Base-by-base conservation (phyloP, 129 eudicot species). In the Flaveria bidentis region DNA sequence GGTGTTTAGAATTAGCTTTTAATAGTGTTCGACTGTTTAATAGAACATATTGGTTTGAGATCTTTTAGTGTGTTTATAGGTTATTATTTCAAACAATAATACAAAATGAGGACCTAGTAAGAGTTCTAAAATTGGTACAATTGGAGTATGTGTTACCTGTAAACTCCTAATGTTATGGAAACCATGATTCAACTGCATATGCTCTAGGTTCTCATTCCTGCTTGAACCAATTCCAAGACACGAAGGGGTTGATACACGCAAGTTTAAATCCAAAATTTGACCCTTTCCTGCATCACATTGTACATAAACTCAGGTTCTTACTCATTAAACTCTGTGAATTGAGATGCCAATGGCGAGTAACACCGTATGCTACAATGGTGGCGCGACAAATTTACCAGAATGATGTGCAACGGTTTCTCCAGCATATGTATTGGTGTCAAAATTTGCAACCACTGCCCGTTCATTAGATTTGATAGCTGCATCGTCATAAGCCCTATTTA, bases 201-300 rank as follows among this genome's bases (percentile, higher is more conserved):
- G 41, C 41, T 36, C 41, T 25, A 71, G 62, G 76, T 67, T 79
- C 36, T 53, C 78, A 60, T 50, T 80, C 69, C 69, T 74, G 56
- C 74, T 89, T 8, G 74, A 76, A 73, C 72, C 65, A 46, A 68
- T 52, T 61, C 61, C 81, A 33, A 42, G 50, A 69, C 75, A 83
- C 18, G 84, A 65, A 61, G 89, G 77, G 63, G 73, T 76, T 46
- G 96, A 86, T 30, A 89, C 81, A 51, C 91, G 89, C 86, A 89
- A 85, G 79, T 87, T 86, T 45, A 89, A 50, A 73, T 89, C 91
- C 49, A 89, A 87, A 81, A 78, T 88, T 63, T 82, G 82, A 28
- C 53, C 71, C 65, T 84, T 77, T 36, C 83, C 96, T 89, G 81
- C 71, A 55, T 30, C 51, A 16, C 14, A 45, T 47, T 15, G 44